Evolutionary conservation across 768 basidiomycete species (phyloP), one percentile per base, ranked within the genome.

Genomic region (Boletus pseudopeckii): DNA sequence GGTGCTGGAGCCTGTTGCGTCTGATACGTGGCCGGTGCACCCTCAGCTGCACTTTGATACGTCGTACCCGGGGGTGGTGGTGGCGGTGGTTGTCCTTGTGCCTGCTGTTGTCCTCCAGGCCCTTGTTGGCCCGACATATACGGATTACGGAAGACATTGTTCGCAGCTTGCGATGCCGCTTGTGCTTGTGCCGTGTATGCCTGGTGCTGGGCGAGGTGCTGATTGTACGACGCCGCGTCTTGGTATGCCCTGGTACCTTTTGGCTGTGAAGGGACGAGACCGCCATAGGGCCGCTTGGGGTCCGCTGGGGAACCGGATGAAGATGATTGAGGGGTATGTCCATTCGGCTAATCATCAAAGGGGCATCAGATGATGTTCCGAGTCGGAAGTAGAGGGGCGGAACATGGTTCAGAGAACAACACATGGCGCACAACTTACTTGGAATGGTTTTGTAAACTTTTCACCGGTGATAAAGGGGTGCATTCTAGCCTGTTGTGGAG

Each of bases 401-500:
- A 28, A 48, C 47, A 10, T 5, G 6, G 24, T 33, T 13, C 9
- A 18, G 37, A 18, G 14, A 18, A 24, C 20, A 18, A 17, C 8
- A 7, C 36, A 13, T 40, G 8, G 20, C 3, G 4, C 24, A 10
- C 17, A 44, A 75, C 86, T 67, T 73, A 90, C 91, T 67, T 83
- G 80, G 72, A 88, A 93, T 7, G 91, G 87, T 65, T 90, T 91
- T 7, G 84, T 86, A 66, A 88, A 97, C 67, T 94, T 95, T 72
- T 98, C 97, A 48, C 96, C 96, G 6, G 94, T 97, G 62, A 99
- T 97, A 73, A 98, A 99, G 2, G 97, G 97, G 70, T 99, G 97
- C 64, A 90, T 75, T 46, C 88, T 80, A 37, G 97, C 97, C 72
- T 99, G 95, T 65, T 97, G 93, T 24, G 97, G 96, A 11, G 95